Base-by-base conservation (phyloP, 1,139 yeast genomes). In the Geotrichum carabidarum region DNA sequence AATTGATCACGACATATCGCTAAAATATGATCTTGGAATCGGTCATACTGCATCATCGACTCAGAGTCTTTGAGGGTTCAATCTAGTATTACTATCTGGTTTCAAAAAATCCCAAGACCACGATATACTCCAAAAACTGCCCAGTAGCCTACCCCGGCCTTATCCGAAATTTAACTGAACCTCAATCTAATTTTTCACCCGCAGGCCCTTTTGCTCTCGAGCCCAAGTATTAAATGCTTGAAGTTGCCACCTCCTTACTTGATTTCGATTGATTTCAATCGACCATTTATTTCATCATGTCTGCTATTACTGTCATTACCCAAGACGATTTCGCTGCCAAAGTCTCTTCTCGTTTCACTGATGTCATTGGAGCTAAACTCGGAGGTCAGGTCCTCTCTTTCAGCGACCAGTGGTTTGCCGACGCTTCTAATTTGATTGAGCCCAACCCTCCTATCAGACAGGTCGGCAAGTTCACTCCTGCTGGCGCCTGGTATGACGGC, bases 401-500 rank as follows among this genome's bases (percentile, higher is more conserved):
- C 65, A 84, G 94, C 44, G 96, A 91, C 68, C 94, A 91, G 71
- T 91, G 95, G 94, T 91, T 91, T 72, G 98, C 97, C 0, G 91
- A 82, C 49, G 97, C 98, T n/a, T 80, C 78, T 48, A 91, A 91
- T 72, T 78, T 91, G 65, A 83, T 89, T 69, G 83, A 86, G 66
- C 91, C 96, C 38, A 78, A 78, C 53, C 77, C 83, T 7, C 95
- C 97, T 4, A 79, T 88, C 56, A 77, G 94, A 65, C 95, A 88
- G 65, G 85, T 87, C 22, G 84, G 90, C 17, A 76, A 79, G 64
- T 91, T 88, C 71, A 81, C 86, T 4, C 85, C 81, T 60, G 81
- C 91, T 4, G 98, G 98, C 53, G 96, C 96, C 5, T 90, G 97
- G 96, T 91, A 87, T 68, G 98, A 91, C 64, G 98, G 98, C 14